Evolutionary conservation across 2,329 filamentous ascomycete species (phyloP).

Genomic region (Akanthomyces lecanii): DNA sequence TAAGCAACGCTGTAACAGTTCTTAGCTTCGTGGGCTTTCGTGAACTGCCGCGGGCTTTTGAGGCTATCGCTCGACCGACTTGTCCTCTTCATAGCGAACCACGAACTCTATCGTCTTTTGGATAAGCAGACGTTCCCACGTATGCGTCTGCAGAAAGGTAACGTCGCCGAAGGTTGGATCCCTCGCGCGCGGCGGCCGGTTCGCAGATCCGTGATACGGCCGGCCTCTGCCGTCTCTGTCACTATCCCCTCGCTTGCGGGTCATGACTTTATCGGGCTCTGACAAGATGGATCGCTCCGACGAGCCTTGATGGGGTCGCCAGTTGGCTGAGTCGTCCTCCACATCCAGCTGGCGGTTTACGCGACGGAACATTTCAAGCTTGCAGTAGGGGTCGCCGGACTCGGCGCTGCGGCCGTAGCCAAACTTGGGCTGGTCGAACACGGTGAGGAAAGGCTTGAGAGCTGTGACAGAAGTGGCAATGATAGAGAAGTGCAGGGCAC

Average conservation of each 20-base stretch:
- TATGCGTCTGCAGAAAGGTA: background rate
- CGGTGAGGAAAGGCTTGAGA: constrained; percentile 16
- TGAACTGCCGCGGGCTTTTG: background rate
- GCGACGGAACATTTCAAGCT: constrained; percentile 14
- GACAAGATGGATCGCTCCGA: constrained; percentile 1
- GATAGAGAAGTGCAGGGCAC: constrained; percentile 16
- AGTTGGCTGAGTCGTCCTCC: constrained; percentile 10
- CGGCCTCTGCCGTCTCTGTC: background rate
- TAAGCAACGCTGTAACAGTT: background rate
- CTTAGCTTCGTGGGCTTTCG: background rate
- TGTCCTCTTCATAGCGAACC: constrained; percentile 7
- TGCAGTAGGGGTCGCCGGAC: background rate
- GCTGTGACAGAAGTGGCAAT: constrained; percentile 15
- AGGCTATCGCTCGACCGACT: no score
- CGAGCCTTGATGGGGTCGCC: constrained; percentile 12
- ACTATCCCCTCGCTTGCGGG: background rate
- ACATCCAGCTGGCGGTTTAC: background rate
- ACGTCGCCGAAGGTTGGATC: background rate
- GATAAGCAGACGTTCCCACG: constrained; percentile 9
- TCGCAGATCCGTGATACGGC: background rate
- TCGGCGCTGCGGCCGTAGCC: background rate
- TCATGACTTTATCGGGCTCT: background rate
- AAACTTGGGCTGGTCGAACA: constrained; percentile 7
- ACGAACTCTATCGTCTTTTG: constrained; percentile 14
- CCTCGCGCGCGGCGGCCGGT: background rate